A percentile compares a stretch with the other conserved stretches of the same genome.
Conservation (phyloP, 2,329 filamentous ascomycete species). For the Cadophora malorum region DNA sequence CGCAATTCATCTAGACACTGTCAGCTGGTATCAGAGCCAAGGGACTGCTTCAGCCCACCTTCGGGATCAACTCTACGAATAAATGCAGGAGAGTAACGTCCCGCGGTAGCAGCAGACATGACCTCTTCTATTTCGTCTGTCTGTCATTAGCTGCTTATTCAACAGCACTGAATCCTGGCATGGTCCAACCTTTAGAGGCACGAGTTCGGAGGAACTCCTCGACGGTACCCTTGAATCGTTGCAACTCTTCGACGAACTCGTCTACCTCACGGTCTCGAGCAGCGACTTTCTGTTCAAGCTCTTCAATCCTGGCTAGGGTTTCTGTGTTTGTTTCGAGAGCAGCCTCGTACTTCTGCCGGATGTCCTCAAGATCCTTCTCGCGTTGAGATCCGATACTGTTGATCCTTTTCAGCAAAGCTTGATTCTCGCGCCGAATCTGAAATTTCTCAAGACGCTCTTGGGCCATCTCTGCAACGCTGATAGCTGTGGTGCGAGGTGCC, state of each 20-base stretch:
- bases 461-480: conserved; percentile 21
- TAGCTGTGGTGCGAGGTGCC: not conserved
- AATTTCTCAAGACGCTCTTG: conserved; percentile 35
- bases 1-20: not conserved
- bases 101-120: not conserved
- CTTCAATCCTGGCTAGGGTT: conserved; percentile 26
- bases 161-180: not conserved
- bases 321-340: conserved; percentile 18
- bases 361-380: conserved; percentile 20
- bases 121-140: not conserved
- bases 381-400: conserved; percentile 21
- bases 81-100: not conserved
- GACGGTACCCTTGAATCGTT: conserved; percentile 3
- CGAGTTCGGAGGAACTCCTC: not conserved
- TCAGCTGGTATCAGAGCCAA: not conserved
- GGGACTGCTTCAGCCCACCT: not conserved
- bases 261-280: conserved; percentile 14
- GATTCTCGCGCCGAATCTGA: conserved; percentile 40
- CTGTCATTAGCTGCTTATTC: not conserved
- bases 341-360: conserved; percentile 25
- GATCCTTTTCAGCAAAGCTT: conserved; percentile 32
- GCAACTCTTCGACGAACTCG: conserved; percentile 21
- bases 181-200: conserved; percentile 6
- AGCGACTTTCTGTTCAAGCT: conserved; percentile 22
- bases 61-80: not conserved